Conservation (phyloP, 192 early-diverging fungal species). For the Coemansia sp. region DNA sequence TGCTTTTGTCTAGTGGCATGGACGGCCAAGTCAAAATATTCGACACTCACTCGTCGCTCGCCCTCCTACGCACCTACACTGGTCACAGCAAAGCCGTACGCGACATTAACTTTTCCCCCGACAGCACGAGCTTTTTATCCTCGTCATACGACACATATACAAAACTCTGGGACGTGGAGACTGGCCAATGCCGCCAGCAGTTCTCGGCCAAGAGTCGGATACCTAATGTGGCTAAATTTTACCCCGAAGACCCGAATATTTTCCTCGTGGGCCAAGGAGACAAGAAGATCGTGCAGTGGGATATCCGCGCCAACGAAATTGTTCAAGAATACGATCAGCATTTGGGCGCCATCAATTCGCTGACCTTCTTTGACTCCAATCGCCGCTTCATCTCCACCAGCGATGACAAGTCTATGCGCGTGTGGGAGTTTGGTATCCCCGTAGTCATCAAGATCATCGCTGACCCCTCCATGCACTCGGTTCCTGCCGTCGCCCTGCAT, state of each 20-base stretch:
- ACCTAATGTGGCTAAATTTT: slow-evolving; percentile 90
- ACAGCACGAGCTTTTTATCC: slow-evolving; percentile 85
- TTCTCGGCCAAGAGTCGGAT: slow-evolving; percentile 74
- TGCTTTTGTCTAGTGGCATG: slow-evolving; percentile 91
- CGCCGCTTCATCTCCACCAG: slow-evolving; percentile 93
- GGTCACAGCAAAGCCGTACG: slow-evolving; percentile 94
- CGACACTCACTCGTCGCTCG: slow-evolving; percentile 93
- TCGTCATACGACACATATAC: slow-evolving; percentile 90
- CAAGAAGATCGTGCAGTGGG: slow-evolving; percentile 90
- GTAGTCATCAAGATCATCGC: slow-evolving; percentile 98
- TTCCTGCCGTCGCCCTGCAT: slow-evolving; percentile 90
- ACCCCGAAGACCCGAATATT: slow-evolving; percentile 88
- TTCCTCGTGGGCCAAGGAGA: slow-evolving; percentile 93
- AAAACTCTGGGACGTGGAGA: slow-evolving; percentile 99
- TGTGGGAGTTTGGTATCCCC: slow-evolving; percentile 99
- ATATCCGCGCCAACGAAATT: slow-evolving; percentile 79
- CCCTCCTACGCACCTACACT: slow-evolving; percentile 80
- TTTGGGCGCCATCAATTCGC: slow-evolving; percentile 93
- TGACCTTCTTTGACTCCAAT: slow-evolving; percentile 96
- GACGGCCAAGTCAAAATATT: slow-evolving; percentile 96
- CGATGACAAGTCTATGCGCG: slow-evolving; percentile 96
- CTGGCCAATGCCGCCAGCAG: slow-evolving; percentile 81
- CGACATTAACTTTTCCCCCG: slow-evolving; percentile 89
- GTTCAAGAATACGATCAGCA: slow-evolving; percentile 98
- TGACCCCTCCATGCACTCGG: slow-evolving; percentile 95